Evolutionary conservation across 331 rosid genomes (phyloP), one percentile per base, ranked within the genome.

Genomic region (Arachis monticola): DNA sequence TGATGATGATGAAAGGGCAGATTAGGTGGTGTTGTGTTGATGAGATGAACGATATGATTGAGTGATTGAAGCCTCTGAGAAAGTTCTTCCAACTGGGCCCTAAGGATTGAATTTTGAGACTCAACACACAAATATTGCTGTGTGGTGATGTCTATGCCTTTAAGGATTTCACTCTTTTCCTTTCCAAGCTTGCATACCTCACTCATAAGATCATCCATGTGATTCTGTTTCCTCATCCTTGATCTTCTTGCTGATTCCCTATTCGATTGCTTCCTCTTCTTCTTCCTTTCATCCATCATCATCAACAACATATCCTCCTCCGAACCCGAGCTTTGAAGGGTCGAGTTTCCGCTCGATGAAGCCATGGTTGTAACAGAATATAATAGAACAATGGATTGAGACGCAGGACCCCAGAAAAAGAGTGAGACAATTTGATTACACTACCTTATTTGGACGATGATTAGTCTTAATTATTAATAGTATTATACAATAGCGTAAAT

Each of bases 181-280:
- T 83, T 83, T 40, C 75, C 83, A 8, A 89, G 86, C 61, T 81
- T 59, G 9, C 61, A 35, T 53, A 80, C 84, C 52, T 85, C 81
- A 3, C 8, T 86, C 82, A 27, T 61, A 83, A 91, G 65, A 62
- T 91, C 91, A n/a, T 91, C 95, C 68, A 85, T 0, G 69, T 81
- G 91, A 64, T 84, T 79, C 82, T 89, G 95, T 67, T 89, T 91
- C 6, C 95, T 57, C 97, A 87, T 83, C 77, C 97, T 38, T 0
- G 92, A 91, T 68, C 97, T 83, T 73, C 88, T 82, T 8, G 97
- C 97, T 7, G 97, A 91, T 70, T 91, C 97, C 0, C 97, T 81
- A 61, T 91, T 91, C 17, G 95, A 89, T 70, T 84, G 74, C 89
- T 84, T 91, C 72, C 97, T 82, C 76, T 87, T 91, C 80, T 88